Base-by-base conservation (phyloP, 2,329 filamentous ascomycete species). In the Byssothecium circinans region DNA sequence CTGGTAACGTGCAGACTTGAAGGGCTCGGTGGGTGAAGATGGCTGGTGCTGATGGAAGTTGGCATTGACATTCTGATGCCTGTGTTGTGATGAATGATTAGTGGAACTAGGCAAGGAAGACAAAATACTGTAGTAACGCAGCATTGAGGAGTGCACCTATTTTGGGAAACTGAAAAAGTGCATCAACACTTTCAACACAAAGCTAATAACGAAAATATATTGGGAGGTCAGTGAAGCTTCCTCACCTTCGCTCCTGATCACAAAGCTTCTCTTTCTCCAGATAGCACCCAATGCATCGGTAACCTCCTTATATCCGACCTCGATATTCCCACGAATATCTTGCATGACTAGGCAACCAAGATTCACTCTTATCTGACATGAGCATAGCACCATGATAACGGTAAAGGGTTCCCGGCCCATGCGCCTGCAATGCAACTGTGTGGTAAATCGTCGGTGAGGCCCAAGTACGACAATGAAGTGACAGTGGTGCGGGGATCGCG, bases 401-500 rank as follows among this genome's bases (percentile, higher is more conserved):
- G 17, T 10, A 36, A 5, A n/a, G 23, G 15, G 18, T 3, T 7
- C n/a, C 36, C 36, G 14, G 23, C 6, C 18, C 11, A 39, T 10
- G n/a, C 15, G n/a, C 18, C 8, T 36, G 34, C 34, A 12, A 12
- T 32, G 29, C 14, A 8, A 12, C 29, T 5, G 14, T 7, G 14
- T 5, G 29, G 32, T 19, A 17, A 22, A 32, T 11, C 17, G 29
- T 30, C 41, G 32, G 52, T 51, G 53, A 47, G 36, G 50, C 53
- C 53, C 47, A 53, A 56, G 49, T 56, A 32, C 45, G 35, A 56
- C 53, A 50, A 37, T n/a, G n/a, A 39, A 15, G 20, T 40, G 40
- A 42, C 40, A 43, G 48, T 22, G 12, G 18, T 27, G 35, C 29
- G 44, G 46, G 25, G 45, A 46, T 52, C 37, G 33, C 40, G 47